Evolutionary conservation across 2,329 filamentous ascomycete genomes (phyloP).

Genomic region (Coleophoma cylindrospora): DNA sequence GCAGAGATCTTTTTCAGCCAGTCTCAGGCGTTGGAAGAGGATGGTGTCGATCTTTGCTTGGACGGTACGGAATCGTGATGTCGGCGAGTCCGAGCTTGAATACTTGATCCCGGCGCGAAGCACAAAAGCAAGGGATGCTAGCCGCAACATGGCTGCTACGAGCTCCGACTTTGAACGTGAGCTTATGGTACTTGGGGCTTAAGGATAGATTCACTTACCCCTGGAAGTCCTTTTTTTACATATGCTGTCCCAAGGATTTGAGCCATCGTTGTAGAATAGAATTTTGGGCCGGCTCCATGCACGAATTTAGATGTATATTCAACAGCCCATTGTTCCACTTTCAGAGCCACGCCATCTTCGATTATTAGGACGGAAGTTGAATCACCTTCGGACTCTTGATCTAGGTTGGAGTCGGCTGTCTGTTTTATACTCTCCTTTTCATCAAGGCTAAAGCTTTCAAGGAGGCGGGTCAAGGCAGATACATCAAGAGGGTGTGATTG

Average conservation of each 20-base stretch:
- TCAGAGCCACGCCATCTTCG: conserved; percentile 7
- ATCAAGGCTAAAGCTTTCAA: conserved; percentile 7
- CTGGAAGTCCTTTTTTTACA: conserved; percentile 15
- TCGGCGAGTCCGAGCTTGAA: not conserved
- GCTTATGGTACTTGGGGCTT: not conserved
- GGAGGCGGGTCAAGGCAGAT: conserved; percentile 3
- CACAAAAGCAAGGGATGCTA: conserved; percentile 15
- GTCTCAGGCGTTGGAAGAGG: conserved; percentile 17
- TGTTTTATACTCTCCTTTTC: conserved; percentile 6
- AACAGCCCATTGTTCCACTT: conserved; percentile 20
- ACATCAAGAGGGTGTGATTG: conserved; percentile 12
- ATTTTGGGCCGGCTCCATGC: conserved; percentile 15
- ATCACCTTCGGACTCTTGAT: not conserved
- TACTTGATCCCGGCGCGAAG: conserved; percentile 17
- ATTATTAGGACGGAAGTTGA: conserved; percentile 8
- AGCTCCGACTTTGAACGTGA: conserved; percentile 11
- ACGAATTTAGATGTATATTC: conserved; percentile 19
- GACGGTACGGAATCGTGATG: conserved; percentile 10
- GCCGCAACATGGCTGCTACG: conserved; percentile 15
- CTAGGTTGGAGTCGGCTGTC: conserved; percentile 2
- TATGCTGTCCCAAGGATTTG: conserved; percentile 19
- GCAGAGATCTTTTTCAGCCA: conserved; percentile 15
- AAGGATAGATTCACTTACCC: conserved; percentile 7
- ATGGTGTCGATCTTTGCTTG: conserved; percentile 20
- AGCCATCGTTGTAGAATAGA: conserved; percentile 15